phyloP scores from a whole-genome alignment of 2,329 filamentous ascomycete species.

The Cercospora brassicicola region DNA sequence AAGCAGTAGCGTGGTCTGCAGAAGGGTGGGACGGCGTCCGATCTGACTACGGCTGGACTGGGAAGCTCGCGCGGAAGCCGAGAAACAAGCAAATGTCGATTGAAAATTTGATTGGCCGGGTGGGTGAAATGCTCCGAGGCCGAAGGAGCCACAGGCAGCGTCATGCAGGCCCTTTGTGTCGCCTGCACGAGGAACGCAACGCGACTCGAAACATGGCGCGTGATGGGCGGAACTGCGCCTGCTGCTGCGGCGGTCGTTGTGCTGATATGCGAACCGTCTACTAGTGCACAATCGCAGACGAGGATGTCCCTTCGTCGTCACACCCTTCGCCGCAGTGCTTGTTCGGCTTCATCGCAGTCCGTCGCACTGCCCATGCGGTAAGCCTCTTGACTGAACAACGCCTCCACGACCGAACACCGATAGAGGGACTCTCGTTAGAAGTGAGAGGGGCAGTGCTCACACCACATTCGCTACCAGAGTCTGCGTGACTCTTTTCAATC shows the following conservation, averaged over 20 bases:
- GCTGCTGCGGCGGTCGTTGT: background rate
- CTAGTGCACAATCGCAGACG: background rate
- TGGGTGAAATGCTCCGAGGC: background rate
- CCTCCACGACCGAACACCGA: background rate
- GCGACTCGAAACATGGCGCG: conserved; percentile 1
- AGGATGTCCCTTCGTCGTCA: background rate
- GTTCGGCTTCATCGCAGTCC: background rate
- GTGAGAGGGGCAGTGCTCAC: background rate
- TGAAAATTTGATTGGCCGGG: conserved; percentile 2
- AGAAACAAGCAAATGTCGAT: background rate
- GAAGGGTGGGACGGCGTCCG: background rate
- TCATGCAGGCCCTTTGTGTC: background rate
- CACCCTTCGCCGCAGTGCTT: background rate
- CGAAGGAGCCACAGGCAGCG: background rate
- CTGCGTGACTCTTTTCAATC: background rate
- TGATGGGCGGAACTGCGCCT: background rate
- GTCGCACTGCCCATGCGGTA: background rate
- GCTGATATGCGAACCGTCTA: background rate
- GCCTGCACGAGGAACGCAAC: background rate
- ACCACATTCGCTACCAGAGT: background rate
- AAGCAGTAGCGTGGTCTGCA: background rate
- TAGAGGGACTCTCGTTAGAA: background rate
- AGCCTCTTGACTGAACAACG: background rate
- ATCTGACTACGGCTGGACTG: background rate
- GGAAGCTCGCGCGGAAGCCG: background rate